These are phyloP conservation scores for Eragrostis curvula DNA, from an alignment of 176 grass and related monocot species.

Conservation along the genomic window DNA sequence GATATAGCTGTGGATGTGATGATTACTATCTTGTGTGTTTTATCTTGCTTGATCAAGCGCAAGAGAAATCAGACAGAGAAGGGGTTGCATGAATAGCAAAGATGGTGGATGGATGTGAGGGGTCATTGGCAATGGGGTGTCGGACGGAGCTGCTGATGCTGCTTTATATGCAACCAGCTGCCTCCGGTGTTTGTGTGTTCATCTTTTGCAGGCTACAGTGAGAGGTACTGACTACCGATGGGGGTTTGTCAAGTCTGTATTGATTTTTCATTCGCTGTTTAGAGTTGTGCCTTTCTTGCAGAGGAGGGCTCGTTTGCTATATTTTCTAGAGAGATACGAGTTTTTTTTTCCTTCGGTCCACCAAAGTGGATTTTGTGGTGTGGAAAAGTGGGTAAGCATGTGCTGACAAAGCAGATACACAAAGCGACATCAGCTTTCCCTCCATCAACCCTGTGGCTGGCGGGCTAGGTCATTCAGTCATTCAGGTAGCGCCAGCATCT, in stretches of 20 bases:
- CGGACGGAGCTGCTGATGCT: conserved; percentile 9
- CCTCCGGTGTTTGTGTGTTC: conserved; percentile 28
- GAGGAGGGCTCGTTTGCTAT: conserved; percentile 52
- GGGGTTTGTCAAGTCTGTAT: neutral
- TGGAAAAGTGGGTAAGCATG: conserved; percentile 66
- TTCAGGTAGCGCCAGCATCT: conserved; percentile 34
- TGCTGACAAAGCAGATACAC: conserved; percentile 66
- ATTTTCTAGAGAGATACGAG: neutral
- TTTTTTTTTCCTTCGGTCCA: conserved; percentile 45
- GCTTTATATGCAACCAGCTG: conserved; percentile 37
- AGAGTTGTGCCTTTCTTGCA: conserved; percentile 81
- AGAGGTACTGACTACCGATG: neutral
- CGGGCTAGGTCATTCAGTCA: conserved; percentile 14
- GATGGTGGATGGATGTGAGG: conserved; percentile 13
- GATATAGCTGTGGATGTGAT: neutral
- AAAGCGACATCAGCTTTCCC: conserved; percentile 48
- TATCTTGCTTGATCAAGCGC: neutral
- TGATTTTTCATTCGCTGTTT: conserved; percentile 14
- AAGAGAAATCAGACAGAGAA: neutral
- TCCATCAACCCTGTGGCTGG: conserved; percentile 10
- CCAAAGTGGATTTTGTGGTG: conserved; percentile 67
- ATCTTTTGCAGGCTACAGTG: conserved; percentile 38
- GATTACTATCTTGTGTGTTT: too few relatives aligned
- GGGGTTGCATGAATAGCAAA: neutral
- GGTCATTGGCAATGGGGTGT: conserved; percentile 19